phyloP scores from a whole-genome alignment of 1,284 basidiomycete genomes.

The Jaminaea rosea region DNA sequence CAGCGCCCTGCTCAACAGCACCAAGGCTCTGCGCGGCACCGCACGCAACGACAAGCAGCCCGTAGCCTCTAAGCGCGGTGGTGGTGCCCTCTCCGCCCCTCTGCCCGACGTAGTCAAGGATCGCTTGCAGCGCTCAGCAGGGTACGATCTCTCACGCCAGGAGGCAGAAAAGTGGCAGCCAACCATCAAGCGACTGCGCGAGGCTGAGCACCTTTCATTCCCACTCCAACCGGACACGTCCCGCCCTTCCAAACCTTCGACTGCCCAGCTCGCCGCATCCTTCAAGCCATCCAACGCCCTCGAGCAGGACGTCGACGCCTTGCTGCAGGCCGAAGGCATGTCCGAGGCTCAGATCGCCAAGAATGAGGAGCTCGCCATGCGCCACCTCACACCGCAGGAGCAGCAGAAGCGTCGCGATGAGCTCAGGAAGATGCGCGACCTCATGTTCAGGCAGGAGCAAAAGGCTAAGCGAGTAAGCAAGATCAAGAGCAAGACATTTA shows the following conservation, averaged over 20 bases:
- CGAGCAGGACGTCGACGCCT: constrained; percentile 33
- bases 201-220: constrained; percentile 86
- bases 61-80: constrained; percentile 52
- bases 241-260: constrained; percentile 33
- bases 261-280: constrained; percentile 66
- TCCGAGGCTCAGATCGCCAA: constrained; percentile 61
- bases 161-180: constrained; percentile 90
- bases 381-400: constrained; percentile 64
- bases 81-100: constrained; percentile 68
- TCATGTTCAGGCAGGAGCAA: constrained; percentile 85
- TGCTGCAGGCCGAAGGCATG: constrained; percentile 45
- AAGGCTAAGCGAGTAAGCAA: constrained; percentile 85
- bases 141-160: constrained; percentile 81
- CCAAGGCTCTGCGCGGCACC: constrained; percentile 18
- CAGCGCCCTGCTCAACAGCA: constrained; percentile 21
- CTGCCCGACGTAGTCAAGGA: constrained; percentile 79
- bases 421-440: constrained; percentile 76
- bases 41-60: constrained; percentile 51
- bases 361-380: constrained; percentile 69
- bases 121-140: constrained; percentile 80
- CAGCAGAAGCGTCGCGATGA: constrained; percentile 69
- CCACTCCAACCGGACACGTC: constrained; percentile 62
- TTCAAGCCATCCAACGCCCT: constrained; percentile 41
- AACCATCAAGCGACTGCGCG: constrained; percentile 56
- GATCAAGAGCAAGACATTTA: constrained; percentile 91